phyloP scores from a whole-genome alignment of 345 rosid genomes.

The Pelargonium nanum region DNA sequence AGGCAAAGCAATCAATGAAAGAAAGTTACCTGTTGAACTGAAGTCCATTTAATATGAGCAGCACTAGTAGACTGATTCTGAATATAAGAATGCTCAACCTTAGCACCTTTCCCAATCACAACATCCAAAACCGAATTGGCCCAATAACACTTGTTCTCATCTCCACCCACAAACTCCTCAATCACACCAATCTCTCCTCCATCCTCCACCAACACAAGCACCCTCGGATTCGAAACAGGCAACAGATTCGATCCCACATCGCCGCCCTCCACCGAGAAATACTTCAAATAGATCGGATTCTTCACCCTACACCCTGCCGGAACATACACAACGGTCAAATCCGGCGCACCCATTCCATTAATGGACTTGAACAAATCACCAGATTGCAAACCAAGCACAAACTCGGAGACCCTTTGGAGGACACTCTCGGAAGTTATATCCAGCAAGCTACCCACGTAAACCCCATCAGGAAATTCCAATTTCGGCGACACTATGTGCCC shows the following conservation, averaged over 20 bases:
- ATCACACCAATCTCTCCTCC: slow-evolving; percentile 70
- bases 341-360: slow-evolving; percentile 85
- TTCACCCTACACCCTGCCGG: slow-evolving; percentile 65
- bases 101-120: slow-evolving; percentile 49
- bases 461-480: slow-evolving; percentile 58
- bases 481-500: slow-evolving; percentile 52
- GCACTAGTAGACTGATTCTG: slow-evolving; percentile 67
- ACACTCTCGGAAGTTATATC: slow-evolving; percentile 29
- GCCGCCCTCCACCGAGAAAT: slow-evolving; percentile 52
- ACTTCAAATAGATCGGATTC: slow-evolving; percentile 59
- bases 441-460: slow-evolving; percentile 60
- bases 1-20: background rate
- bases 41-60: slow-evolving; percentile 90
- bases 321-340: slow-evolving; percentile 71
- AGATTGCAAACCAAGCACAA: slow-evolving; percentile 42
- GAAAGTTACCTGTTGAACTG: slow-evolving; percentile 55
- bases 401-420: slow-evolving; percentile 33
- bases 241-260: slow-evolving; percentile 43
- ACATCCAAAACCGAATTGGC: slow-evolving; percentile 68
- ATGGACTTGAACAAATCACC: slow-evolving; percentile 90
- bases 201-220: slow-evolving; percentile 62
- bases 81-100: slow-evolving; percentile 65
- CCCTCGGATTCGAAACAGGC: slow-evolving; percentile 86
- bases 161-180: slow-evolving; percentile 59
- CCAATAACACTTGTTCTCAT: slow-evolving; percentile 58